Evolutionary conservation across 345 rosid species (phyloP), one percentile per base, ranked within the genome.

Genomic region (Citrus hindsii): DNA sequence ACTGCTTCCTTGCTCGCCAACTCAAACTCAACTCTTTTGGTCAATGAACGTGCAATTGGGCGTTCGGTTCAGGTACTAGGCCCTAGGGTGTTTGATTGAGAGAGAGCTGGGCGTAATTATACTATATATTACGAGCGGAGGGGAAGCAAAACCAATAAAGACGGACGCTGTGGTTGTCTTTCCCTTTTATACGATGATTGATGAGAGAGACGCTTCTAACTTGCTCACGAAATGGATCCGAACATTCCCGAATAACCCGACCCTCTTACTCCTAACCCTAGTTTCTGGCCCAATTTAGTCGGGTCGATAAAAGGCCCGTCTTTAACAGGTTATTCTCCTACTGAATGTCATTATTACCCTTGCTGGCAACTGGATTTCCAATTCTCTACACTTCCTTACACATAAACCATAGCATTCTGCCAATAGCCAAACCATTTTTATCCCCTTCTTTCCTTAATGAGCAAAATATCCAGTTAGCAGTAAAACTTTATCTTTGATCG

Each of bases 171-270:
- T 19, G 9, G 40, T 22, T 46, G 10, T 51, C 25, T 22, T 7
- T 22, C 13, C 1, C 10, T 32, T 32, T 76, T 76, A 53, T 53
- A 56, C 6, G 40, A 6, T 18, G 42, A n/a, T 19, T 21, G 48
- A 66, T 66, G 35, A 22, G 33, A 27, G 33, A 56, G 42, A 35
- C 48, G 69, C 40, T 35, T 7, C 69, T 8, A 35, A 35, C 46
- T 35, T 10, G 69, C 1, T 27, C 37, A 61, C 68, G n/a, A 67
- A 35, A 4, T 53, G 79, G 72, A 76, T 53, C 64, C 53, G 81
- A 71, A 33, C 42, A 16, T 78, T 51, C 81, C 70, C 71, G 56
- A 78, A 78, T 9, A 35, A 71, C 65, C 76, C 81, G 58, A 71
- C 76, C 75, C 59, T 46, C 32, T 28, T 12, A 1, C 24, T 4